phyloP scores from a whole-genome alignment of 169 alveolate genomes.

The Plasmodium falciparum region DNA sequence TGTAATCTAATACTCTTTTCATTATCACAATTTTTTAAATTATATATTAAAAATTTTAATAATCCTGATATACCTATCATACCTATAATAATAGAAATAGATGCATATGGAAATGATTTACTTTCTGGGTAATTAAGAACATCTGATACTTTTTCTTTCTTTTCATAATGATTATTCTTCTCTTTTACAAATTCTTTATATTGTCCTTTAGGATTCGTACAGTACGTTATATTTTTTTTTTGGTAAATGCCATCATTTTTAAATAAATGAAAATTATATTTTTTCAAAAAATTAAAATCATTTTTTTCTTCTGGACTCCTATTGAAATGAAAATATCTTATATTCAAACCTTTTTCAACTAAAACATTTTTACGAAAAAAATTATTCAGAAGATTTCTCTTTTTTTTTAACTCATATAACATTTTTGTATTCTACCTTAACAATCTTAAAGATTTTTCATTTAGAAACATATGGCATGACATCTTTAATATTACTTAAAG shows the following conservation, averaged over 20 bases:
- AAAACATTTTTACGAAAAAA: conserved; percentile 2
- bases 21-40: conserved; percentile 42
- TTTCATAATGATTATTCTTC: neutral
- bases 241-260: neutral
- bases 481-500: too few species aligned
- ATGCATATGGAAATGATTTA: conserved; percentile 32
- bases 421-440: conserved; percentile 11
- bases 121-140: conserved; percentile 44
- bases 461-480: too few species aligned
- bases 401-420: conserved; percentile 27
- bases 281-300: conserved; percentile 3
- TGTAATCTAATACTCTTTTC: conserved; percentile 14
- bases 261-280: neutral
- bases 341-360: neutral
- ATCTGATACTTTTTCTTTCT: neutral
- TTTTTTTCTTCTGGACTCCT: neutral
- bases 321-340: neutral
- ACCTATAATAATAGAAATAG: conserved; percentile 38
- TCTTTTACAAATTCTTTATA: neutral
- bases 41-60: conserved; percentile 47
- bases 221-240: conserved; percentile 15
- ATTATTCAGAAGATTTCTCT: neutral
- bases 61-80: conserved; percentile 68
- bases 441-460: too few species aligned
- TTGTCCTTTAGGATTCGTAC: neutral